Base-by-base conservation (phyloP, 2,329 filamentous ascomycete genomes). In the Colletotrichum lentis region DNA sequence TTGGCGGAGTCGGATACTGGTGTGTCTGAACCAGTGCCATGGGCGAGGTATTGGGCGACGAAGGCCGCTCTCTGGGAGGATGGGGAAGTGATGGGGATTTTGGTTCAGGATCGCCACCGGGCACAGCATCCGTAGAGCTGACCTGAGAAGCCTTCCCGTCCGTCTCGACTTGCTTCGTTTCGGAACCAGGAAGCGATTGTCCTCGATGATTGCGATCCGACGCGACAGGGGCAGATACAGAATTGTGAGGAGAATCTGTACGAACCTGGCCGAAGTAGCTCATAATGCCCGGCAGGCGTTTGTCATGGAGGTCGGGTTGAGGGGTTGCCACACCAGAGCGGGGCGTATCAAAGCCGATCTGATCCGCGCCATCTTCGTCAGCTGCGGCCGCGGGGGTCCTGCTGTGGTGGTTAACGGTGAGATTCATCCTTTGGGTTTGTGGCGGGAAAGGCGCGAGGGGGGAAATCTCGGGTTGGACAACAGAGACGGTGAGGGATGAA, bases 251-350 rank as follows among this genome's bases (percentile, higher is more conserved):
- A 89, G 90, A 88, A 84, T 87, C 88, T 86, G 88, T 87, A 97
- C 96, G 90, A 97, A 99, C 96, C 95, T 99, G 96, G 84, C 91
- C 91, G 87, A 98, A 97, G 86, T 96, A 97, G 85, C 91, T 96
- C 87, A 96, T 91, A 84, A 98, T 97, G 79, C 94, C 93, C 73
- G 96, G 96, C 78, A 97, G 86, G 82, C 96, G 91, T 83, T 97
- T 97, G 84, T 99, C 96, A 77, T 92, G 90, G 71, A 91, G 90
- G 81, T 98, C 95, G 73, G 96, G 96, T 76, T 94, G 92, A 73
- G 96, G 96, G 71, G 96, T 99, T 73, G 93, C 92, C 79, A 97
- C 88, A 76, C 94, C 94, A 74, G 94, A 96, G 76, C 94, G 91
- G 75, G 94, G 96, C 62, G 92, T 94, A 74, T 93, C 91, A 79